A percentile compares a stretch with the other conserved stretches of the same genome.
Conservation (phyloP, 208 protist genomes). For the Angomonas deanei region DNA sequence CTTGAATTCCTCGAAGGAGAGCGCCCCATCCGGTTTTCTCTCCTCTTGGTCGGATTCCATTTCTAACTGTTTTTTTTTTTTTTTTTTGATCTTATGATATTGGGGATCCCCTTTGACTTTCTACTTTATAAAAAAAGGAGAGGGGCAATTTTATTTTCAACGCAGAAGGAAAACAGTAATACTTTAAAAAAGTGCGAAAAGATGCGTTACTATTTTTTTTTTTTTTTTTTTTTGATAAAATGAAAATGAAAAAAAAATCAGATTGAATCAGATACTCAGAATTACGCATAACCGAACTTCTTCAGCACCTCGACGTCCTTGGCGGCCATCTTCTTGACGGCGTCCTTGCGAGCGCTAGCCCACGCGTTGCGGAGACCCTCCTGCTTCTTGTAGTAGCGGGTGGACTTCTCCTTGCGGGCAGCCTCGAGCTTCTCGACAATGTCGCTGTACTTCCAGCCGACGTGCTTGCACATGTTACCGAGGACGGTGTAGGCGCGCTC, state of each 20-base stretch:
- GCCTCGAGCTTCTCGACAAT: slow-evolving; percentile 77
- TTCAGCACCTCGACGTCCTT: slow-evolving; percentile 83
- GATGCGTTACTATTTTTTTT: background rate
- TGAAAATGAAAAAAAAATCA: slow-evolving; percentile 21
- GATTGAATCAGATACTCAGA: background rate
- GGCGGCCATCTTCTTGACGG: slow-evolving; percentile 77
- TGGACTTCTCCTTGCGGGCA: slow-evolving; percentile 66
- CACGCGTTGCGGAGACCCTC: slow-evolving; percentile 59
- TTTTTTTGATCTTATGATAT: too few species aligned
- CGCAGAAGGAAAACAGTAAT: background rate
- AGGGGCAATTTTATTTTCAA: too few species aligned
- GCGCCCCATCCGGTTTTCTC: background rate
- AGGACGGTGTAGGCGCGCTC: slow-evolving; percentile 80
- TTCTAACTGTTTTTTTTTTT: too few species aligned
- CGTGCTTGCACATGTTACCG: slow-evolving; percentile 85
- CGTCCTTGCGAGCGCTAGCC: slow-evolving; percentile 61
- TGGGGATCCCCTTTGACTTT: too few species aligned
- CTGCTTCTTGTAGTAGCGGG: slow-evolving; percentile 66
- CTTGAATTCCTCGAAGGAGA: slow-evolving; percentile 21
- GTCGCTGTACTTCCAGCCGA: slow-evolving; percentile 87
- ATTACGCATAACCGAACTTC: slow-evolving; percentile 88
- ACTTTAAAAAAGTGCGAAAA: background rate
- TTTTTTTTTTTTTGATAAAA: slow-evolving; percentile 15
- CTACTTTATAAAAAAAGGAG: too few species aligned
- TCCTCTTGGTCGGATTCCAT: too few species aligned